Base-by-base conservation (phyloP, 2,329 filamentous ascomycete genomes). In the Penicillium sp. region DNA sequence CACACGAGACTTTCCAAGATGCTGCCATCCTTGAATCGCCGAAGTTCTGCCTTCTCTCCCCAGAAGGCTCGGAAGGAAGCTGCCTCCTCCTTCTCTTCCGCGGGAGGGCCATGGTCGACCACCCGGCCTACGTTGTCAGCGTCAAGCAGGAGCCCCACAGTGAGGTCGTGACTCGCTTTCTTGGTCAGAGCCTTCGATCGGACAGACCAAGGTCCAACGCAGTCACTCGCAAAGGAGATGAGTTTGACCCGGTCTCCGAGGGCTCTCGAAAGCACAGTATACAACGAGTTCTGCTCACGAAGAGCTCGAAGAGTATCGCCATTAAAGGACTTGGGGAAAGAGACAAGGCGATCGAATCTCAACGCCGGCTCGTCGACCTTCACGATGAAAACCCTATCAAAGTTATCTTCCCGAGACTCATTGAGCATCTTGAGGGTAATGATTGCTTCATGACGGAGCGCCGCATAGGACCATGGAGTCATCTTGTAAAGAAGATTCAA, bases 1-100 rank as follows among this genome's bases (percentile, higher is more conserved):
- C 94, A 99, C 18, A 95, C 86, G 27, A 97, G 77, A 64, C 89
- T 96, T 71, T 99, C 95, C 8, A 91, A 80, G 59, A 99, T 96
- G 62, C 87, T 92, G 20, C 94, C 94, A 65, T 97, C 91, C 63
- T 92, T 95, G 78, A 99, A 99, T 18, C 94, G 88, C 58, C 94
- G 84, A 41, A 99, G 79, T 70, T 99, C 94, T 1, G 94, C 84
- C 69, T 94, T 95, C 9, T 92, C 87, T 6, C 92, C 94, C 94
- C 95, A 99, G 68, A 99, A 97, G 30, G 86, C 83, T 31, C 90
- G 88, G 70, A 96, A 99, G 28, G 80, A 81, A 9, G 85, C 84
- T 22, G 91, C 88, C 57, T 90, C 89, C 57, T 88, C 85, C 70
- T 92, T 91, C 54, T 94, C 83, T 66, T 97, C 92, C 2, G 90